Conservation (phyloP, 176 grass and related monocot genomes). For the Themeda triandra region DNA sequence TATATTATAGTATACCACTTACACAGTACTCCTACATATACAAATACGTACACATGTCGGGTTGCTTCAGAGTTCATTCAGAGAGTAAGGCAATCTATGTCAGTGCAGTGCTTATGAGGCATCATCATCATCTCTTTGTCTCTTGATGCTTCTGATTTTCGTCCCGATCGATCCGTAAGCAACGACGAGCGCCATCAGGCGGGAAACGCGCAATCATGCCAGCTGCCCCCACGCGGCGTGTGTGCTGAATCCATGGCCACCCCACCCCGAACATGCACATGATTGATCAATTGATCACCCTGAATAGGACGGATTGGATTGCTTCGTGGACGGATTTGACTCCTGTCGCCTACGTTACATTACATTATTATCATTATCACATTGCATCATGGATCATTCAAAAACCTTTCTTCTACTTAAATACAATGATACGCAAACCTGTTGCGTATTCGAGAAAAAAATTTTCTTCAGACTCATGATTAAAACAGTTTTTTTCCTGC, state of each 20-base stretch:
- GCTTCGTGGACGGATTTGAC: neutral
- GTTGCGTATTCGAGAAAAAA: no score
- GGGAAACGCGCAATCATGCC: neutral
- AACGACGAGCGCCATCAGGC: neutral
- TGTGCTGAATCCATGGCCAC: conserved; percentile 1
- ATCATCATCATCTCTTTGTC: neutral
- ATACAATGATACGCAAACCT: no score
- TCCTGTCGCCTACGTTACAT: neutral
- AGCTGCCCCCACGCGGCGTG: neutral
- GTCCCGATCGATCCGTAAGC: neutral
- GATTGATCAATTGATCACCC: neutral
- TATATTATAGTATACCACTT: no score
- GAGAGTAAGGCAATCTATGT: neutral
- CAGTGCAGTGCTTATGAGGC: neutral
- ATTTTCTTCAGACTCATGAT: neutral
- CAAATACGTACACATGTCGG: neutral
- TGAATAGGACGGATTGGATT: neutral
- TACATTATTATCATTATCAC: neutral
- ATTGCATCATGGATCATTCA: neutral
- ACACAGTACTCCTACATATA: neutral
- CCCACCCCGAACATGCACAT: neutral
- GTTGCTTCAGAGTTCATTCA: conserved; percentile 34
- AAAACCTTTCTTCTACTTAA: no score
- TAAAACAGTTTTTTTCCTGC: neutral
- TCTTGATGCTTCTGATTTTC: neutral